phyloP scores from a whole-genome alignment of 164 flowering plant species.

The Vitis rotundifolia region DNA sequence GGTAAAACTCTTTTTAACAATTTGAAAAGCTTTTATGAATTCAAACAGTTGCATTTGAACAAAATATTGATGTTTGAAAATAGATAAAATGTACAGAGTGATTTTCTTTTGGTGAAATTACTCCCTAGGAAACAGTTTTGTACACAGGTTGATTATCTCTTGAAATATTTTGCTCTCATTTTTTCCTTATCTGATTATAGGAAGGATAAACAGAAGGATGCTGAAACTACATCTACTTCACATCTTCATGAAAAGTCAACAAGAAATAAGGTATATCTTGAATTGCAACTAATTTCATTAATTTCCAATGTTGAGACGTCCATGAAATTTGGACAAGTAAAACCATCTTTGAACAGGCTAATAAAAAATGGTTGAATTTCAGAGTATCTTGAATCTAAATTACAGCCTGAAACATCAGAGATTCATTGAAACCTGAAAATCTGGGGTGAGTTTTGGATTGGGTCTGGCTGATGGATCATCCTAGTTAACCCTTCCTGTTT shows the following conservation, averaged over 20 bases:
- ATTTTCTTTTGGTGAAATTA: background rate
- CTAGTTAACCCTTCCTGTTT: background rate
- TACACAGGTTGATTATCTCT: too few relatives aligned
- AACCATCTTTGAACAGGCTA: background rate
- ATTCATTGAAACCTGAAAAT: background rate
- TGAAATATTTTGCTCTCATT: background rate
- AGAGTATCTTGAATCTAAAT: background rate
- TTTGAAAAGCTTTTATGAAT: too few relatives aligned
- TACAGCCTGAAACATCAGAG: background rate
- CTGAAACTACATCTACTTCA: slow-evolving; percentile 24
- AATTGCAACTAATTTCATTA: background rate
- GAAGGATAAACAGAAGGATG: slow-evolving; percentile 39
- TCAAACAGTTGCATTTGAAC: too few relatives aligned
- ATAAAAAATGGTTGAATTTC: background rate
- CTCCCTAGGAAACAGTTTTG: background rate
- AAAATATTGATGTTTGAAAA: background rate
- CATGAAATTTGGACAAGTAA: background rate
- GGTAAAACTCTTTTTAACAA: too few relatives aligned
- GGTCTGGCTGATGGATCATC: background rate
- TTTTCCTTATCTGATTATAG: slow-evolving; percentile 21
- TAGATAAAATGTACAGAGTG: background rate
- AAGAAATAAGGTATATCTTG: slow-evolving; percentile 38
- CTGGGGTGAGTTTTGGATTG: background rate
- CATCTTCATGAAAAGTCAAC: slow-evolving; percentile 29
- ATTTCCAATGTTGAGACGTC: background rate